Evolutionary conservation across 1,284 basidiomycete species (phyloP).

Genomic region (Malassezia obtusa): DNA sequence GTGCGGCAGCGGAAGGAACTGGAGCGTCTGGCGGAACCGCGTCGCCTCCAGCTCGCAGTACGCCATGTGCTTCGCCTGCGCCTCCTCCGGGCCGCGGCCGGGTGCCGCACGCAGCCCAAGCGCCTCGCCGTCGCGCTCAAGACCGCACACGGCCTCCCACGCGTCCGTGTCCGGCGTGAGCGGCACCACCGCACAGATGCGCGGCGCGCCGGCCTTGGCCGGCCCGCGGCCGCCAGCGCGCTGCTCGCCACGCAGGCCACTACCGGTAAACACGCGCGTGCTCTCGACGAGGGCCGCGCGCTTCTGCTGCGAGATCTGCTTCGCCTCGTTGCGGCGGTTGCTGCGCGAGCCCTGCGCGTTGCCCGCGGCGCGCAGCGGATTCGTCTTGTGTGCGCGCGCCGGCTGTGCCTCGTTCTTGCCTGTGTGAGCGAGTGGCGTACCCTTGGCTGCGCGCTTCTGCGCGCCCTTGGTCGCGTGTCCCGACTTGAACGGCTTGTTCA

Average conservation of each 20-base stretch:
- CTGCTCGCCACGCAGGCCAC: constrained; percentile 12
- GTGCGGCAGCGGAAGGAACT: constrained; percentile 60
- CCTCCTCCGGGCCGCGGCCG: constrained; percentile 31
- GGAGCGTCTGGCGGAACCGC: constrained; percentile 77
- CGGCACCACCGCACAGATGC: constrained; percentile 69
- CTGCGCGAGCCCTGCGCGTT: constrained; percentile 29
- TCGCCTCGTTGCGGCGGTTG: constrained; percentile 37
- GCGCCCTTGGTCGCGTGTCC: constrained; percentile 41
- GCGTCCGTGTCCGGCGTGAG: constrained; percentile 62
- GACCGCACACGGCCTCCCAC: constrained; percentile 53
- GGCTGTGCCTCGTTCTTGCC: constrained; percentile 11
- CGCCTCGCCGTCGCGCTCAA: constrained; percentile 62
- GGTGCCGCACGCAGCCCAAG: constrained; percentile 46
- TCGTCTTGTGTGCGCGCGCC: constrained; percentile 24
- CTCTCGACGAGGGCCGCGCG: constrained; percentile 36
- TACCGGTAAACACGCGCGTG: constrained; percentile 28
- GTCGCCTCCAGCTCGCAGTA: constrained; percentile 53
- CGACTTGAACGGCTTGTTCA: constrained; percentile 45
- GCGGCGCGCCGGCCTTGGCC: constrained; percentile 59
- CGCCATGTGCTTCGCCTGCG: constrained; percentile 13
- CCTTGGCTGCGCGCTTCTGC: constrained; percentile 33
- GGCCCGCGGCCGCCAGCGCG: not conserved
- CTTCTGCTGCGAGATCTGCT: constrained; percentile 36
- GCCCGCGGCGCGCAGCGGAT: constrained; percentile 25
- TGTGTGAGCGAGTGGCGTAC: not conserved